A percentile compares a stretch with the other conserved stretches of the same genome.
phyloP scores from a whole-genome alignment of 805 yeast genomes.

The Candida odintsovae region DNA sequence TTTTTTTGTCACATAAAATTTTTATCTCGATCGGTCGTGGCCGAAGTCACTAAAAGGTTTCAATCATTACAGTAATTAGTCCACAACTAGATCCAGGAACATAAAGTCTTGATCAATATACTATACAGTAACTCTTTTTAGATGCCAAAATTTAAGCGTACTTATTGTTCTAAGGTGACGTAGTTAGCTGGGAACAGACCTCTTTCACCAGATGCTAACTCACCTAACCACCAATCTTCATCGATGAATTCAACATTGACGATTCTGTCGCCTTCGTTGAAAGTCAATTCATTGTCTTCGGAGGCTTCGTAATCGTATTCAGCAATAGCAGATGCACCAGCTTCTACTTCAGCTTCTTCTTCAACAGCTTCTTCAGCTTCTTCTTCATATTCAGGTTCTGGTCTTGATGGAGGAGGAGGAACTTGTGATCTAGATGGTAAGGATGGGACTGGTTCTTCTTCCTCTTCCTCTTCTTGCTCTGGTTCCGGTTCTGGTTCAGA shows the following conservation, averaged over 20 bases:
- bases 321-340: constrained; percentile 55
- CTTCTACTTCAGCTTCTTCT: constrained; percentile 18
- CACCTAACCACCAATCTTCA: constrained; percentile 98
- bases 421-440: constrained; percentile 18
- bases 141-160: no score
- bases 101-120: neutral
- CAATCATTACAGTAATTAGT: no score
- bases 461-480: neutral
- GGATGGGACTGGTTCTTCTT: constrained; percentile 23
- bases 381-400: constrained; percentile 11
- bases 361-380: constrained; percentile 12
- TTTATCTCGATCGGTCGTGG: constrained; percentile 3
- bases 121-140: neutral
- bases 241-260: constrained; percentile 82
- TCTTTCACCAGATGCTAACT: constrained; percentile 60
- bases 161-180: constrained; percentile 38
- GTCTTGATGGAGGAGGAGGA: constrained; percentile 12
- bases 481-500: neutral
- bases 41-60: neutral
- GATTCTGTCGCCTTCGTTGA: constrained; percentile 78
- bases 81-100: neutral
- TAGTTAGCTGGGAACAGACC: constrained; percentile 92
- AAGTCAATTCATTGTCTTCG: constrained; percentile 87
- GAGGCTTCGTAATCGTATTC: constrained; percentile 87
- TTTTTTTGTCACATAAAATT: constrained; percentile 1